Evolutionary conservation across 2,329 filamentous ascomycete genomes (phyloP), one percentile per base, ranked within the genome.

Genomic region (Ophiostoma montium): DNA sequence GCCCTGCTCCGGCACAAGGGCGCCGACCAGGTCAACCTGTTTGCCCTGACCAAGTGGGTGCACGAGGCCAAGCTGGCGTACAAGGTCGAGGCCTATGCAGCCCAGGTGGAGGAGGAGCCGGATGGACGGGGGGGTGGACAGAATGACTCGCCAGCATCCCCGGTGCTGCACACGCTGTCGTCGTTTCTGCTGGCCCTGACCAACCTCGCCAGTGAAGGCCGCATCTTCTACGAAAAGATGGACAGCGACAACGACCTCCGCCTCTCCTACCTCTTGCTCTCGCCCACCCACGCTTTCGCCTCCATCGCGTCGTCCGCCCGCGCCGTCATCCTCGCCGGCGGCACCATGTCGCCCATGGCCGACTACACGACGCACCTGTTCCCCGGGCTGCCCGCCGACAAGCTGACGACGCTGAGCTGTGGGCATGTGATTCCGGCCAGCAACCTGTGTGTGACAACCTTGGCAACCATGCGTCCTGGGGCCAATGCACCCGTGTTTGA

Each of bases 291-390:
- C 58, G 86, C 94, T 56, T 96, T 98, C 64, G 83, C 83, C 8
- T 84, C 89, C 11, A 84, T 96, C 47, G 86, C 90, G 2, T 80
- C 86, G 30, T 80, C 84, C 53, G 87, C 92, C 0, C 75, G 88
- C 51, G 86, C 90, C 2, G 84, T 98, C 3, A 83, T 98, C 38
- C 70, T 98, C 3, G 92, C 89, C 0, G 92, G 92, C 51, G 92
- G 92, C 19, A 98, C 92, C 23, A 96, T 98, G 92, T 94, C 92
- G 2, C 92, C 92, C 0, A 94, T 96, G 69, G 77, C 82, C 21
- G 92, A 96, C 65, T 98, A 95, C 64, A 80, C 76, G 33, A 75
- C 83, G 4, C 86, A 95, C 58, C 71, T 98, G 0, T 92, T 98
- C 54, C 85, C 90, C 0, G 82, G 85, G 45, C 63, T 95, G 0